Evolutionary conservation across 768 basidiomycete genomes (phyloP).

Genomic region (Pleurotus tuber-regium): DNA sequence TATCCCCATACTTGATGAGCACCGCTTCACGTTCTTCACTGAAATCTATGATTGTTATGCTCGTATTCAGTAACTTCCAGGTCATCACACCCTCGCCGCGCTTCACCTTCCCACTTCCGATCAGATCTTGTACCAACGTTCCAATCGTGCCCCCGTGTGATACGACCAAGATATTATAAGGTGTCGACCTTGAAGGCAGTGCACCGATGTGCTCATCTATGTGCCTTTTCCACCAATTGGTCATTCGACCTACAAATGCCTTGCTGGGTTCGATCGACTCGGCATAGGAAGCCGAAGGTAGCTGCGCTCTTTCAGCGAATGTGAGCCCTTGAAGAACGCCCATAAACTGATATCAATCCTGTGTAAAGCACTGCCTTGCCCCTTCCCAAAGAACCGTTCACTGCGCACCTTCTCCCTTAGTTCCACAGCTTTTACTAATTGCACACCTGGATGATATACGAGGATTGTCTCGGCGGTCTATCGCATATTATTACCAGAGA

Average conservation of each 20-base stretch:
- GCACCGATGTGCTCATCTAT: conserved; percentile 30
- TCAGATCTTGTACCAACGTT: conserved; percentile 46
- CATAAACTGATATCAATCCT: conserved; percentile 43
- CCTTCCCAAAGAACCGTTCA: too few relatives aligned
- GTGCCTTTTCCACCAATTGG: conserved; percentile 59
- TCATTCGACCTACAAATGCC: conserved; percentile 46
- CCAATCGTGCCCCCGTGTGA: conserved; percentile 68
- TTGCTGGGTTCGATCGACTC: conserved; percentile 35
- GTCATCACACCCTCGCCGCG: conserved; percentile 35
- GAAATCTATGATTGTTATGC: conserved; percentile 61
- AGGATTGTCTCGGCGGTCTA: conserved; percentile 72
- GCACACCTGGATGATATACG: conserved; percentile 45
- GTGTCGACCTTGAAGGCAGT: conserved; percentile 20
- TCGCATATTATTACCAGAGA: background rate
- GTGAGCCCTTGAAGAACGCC: conserved; percentile 57
- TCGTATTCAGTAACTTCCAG: conserved; percentile 46
- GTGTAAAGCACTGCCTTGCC: too few relatives aligned
- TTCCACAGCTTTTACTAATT: conserved; percentile 39
- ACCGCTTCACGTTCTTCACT: conserved; percentile 31
- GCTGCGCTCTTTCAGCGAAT: conserved; percentile 13
- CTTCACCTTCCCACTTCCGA: conserved; percentile 36
- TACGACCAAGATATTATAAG: conserved; percentile 52
- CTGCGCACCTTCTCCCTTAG: conserved; percentile 63
- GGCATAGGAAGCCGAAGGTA: conserved; percentile 18
- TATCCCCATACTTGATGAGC: conserved; percentile 53